Evolutionary conservation across 352 stramenopile species (phyloP).

Genomic region (Phytophthora boehmeriae): DNA sequence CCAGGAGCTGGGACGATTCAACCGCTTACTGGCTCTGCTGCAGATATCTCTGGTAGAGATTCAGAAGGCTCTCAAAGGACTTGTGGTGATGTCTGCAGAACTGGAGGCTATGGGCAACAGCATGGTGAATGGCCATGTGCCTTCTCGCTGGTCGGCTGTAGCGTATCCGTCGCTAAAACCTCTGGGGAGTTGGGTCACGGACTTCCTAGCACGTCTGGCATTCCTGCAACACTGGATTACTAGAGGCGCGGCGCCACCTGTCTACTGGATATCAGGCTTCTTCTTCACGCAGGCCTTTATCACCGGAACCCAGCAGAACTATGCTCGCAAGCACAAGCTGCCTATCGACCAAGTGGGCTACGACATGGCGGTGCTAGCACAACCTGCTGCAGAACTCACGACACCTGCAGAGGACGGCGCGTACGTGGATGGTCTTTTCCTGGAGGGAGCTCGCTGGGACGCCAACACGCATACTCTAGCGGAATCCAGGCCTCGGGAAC

Average conservation of each 20-base stretch:
- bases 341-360: slow-evolving; percentile 92
- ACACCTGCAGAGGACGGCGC: slow-evolving; percentile 83
- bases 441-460: slow-evolving; percentile 92
- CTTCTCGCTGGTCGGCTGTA: slow-evolving; percentile 77
- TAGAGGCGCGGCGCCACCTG: slow-evolving; percentile 65
- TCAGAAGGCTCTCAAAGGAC: slow-evolving; percentile 91
- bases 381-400: slow-evolving; percentile 43
- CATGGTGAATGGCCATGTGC: slow-evolving; percentile 93
- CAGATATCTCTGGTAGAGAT: slow-evolving; percentile 86
- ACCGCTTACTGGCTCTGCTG: slow-evolving; percentile 83
- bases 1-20: slow-evolving; percentile 93
- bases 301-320: slow-evolving; percentile 94
- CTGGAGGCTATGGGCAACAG: slow-evolving; percentile 93
- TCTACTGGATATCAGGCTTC: slow-evolving; percentile 95
- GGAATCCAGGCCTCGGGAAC: slow-evolving; percentile 84
- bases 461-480: slow-evolving; percentile 62
- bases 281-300: slow-evolving; percentile 96
- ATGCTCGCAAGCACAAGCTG: slow-evolving; percentile 89
- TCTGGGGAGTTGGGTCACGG: slow-evolving; percentile 91
- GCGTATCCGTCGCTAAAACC: slow-evolving; percentile 94
- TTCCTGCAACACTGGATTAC: slow-evolving; percentile 89
- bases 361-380: slow-evolving; percentile 86
- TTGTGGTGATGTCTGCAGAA: slow-evolving; percentile 93
- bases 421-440: slow-evolving; percentile 90
- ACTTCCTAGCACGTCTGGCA: slow-evolving; percentile 85